Evolutionary conservation across 164 flowering plant species (phyloP).

Genomic region (Tetracentron sinense): DNA sequence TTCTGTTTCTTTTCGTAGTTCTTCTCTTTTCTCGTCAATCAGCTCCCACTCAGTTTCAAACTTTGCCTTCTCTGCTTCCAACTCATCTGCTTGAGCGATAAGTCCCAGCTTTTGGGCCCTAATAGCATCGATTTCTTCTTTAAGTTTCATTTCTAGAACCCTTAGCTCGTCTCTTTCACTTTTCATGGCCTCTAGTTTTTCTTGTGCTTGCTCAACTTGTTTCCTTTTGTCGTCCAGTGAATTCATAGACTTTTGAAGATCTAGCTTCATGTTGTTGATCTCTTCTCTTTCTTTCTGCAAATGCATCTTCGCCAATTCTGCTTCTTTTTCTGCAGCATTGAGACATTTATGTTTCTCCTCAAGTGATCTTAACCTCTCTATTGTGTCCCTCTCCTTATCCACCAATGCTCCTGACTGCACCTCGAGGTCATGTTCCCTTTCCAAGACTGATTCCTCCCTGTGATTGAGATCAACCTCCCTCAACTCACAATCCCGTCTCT

Average conservation of each 20-base stretch:
- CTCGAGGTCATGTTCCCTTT: slow-evolving; percentile 66
- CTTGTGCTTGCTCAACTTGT: slow-evolving; percentile 48
- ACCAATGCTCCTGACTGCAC: slow-evolving; percentile 37
- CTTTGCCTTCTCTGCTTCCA: slow-evolving; percentile 76
- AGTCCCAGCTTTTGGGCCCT: slow-evolving; percentile 68
- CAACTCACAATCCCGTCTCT: slow-evolving; percentile 75
- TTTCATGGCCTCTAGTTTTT: slow-evolving; percentile 52
- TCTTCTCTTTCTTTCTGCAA: slow-evolving; percentile 61
- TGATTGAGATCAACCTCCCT: slow-evolving; percentile 68
- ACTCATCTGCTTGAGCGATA: slow-evolving; percentile 59
- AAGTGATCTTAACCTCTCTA: slow-evolving; percentile 36
- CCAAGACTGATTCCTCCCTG: slow-evolving; percentile 53
- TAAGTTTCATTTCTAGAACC: slow-evolving; percentile 63
- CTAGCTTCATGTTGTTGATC: slow-evolving; percentile 34
- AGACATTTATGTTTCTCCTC: slow-evolving; percentile 57
- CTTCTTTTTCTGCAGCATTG: slow-evolving; percentile 41
- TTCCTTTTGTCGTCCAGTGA: slow-evolving; percentile 49
- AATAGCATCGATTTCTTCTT: slow-evolving; percentile 79
- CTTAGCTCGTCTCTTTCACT: slow-evolving; percentile 62
- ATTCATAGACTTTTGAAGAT: slow-evolving; percentile 41
- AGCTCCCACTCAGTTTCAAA: slow-evolving; percentile 89
- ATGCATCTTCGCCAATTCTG: slow-evolving; percentile 34
- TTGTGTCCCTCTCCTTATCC: slow-evolving; percentile 55
- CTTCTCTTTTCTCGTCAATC: slow-evolving; percentile 86
- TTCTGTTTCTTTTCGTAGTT: slow-evolving; percentile 58